Evolutionary conservation across 768 basidiomycete genomes (phyloP).

Genomic region (Hygrocybe coccinea): DNA sequence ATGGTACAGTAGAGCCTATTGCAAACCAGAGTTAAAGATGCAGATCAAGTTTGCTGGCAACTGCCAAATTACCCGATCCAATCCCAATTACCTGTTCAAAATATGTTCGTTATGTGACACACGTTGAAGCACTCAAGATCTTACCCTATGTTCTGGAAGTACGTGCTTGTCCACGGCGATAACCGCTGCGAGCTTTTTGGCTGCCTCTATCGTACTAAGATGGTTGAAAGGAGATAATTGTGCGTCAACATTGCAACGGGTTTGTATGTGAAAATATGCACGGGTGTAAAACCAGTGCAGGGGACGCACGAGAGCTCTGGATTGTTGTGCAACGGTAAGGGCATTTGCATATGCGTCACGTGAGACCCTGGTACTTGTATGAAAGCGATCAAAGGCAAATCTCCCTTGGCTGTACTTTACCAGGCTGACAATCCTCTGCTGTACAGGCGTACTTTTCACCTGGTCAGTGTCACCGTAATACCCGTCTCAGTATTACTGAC

Average conservation of each 20-base stretch:
- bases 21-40: neutral
- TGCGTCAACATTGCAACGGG: neutral
- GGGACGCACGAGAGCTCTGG: conserved; percentile 21
- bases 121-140: conserved; percentile 10
- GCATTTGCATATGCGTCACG: conserved; percentile 28
- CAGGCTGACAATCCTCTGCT: neutral
- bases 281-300: neutral
- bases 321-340: conserved; percentile 15
- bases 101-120: neutral
- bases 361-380: no score
- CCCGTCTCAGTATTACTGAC: neutral
- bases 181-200: conserved; percentile 89
- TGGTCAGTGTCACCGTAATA: conserved; percentile 41
- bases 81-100: conserved; percentile 70
- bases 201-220: conserved; percentile 60
- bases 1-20: conserved; percentile 87
- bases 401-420: conserved; percentile 1
- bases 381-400: conserved; percentile 62
- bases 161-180: conserved; percentile 92
- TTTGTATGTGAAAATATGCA: no score
- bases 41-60: no score
- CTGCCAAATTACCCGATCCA: conserved; percentile 63
- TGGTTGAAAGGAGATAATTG: no score
- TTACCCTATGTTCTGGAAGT: conserved; percentile 72
- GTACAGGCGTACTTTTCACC: conserved; percentile 58